Evolutionary conservation across 495 filamentous ascomycete species (phyloP).

Genomic region (Daldinia concentrica): DNA sequence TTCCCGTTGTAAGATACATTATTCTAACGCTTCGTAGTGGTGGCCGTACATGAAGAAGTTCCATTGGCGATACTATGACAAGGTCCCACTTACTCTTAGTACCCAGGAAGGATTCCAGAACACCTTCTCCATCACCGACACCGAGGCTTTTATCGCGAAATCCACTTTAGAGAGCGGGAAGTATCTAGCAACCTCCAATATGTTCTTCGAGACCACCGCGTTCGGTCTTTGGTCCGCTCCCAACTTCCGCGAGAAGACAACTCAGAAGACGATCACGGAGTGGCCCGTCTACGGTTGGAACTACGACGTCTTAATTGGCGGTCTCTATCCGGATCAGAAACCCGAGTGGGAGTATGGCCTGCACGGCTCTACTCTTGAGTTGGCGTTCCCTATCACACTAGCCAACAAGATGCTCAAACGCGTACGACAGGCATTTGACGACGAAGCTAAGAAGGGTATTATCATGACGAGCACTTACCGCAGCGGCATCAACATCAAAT

Average conservation of each 20-base stretch:
- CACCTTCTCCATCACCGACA: constrained; percentile 58
- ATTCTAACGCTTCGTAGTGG: constrained; percentile 48
- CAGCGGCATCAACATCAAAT: constrained; percentile 64
- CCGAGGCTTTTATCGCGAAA: constrained; percentile 54
- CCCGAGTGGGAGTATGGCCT: constrained; percentile 61
- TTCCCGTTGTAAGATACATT: not conserved
- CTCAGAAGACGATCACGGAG: constrained; percentile 47
- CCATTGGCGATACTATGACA: constrained; percentile 61
- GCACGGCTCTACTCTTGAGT: constrained; percentile 57
- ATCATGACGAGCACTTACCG: constrained; percentile 60
- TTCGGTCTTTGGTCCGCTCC: constrained; percentile 56
- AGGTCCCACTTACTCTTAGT: constrained; percentile 50
- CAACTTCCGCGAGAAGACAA: constrained; percentile 62
- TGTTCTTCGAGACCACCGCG: constrained; percentile 59
- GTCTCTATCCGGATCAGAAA: constrained; percentile 57
- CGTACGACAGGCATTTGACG: constrained; percentile 57
- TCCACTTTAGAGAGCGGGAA: constrained; percentile 59
- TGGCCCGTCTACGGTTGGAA: constrained; percentile 64
- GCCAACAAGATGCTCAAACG: constrained; percentile 60
- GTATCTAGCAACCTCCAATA: constrained; percentile 58
- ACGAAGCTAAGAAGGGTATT: constrained; percentile 51
- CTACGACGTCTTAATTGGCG: constrained; percentile 61
- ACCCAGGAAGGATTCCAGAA: constrained; percentile 60
- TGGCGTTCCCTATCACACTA: constrained; percentile 58
- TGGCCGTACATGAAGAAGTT: constrained; percentile 61